Percentiles rank a stretch among this genome's conserved stretches.
Evolutionary conservation across 2,329 filamentous ascomycete species (phyloP).

Genomic region (Colletotrichum sp.): DNA sequence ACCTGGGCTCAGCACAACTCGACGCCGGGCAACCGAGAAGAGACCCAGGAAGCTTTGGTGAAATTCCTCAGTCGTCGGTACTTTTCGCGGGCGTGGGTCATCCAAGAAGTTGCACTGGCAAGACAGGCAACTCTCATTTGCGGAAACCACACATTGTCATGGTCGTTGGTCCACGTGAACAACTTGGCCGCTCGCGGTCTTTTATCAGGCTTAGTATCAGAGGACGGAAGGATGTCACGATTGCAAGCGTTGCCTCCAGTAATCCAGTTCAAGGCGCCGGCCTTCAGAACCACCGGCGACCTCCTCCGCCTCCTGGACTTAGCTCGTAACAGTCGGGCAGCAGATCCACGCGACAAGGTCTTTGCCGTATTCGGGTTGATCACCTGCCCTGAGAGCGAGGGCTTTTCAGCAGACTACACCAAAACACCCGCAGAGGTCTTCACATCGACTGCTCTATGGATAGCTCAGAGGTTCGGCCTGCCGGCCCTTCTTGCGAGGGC

Average conservation of each 20-base stretch:
- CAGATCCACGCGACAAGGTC: slow-evolving; percentile 29
- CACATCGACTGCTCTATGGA: not conserved
- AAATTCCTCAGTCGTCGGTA: not conserved
- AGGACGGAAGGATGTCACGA: not conserved
- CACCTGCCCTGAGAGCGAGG: slow-evolving; percentile 16
- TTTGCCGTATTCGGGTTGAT: slow-evolving; percentile 29
- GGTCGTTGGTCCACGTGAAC: not conserved
- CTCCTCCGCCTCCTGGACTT: not conserved
- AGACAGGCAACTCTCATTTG: not conserved
- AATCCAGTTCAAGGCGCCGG: not conserved
- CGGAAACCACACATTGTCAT: not conserved
- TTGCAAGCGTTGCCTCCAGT: not conserved
- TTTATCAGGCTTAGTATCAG: rapidly evolving
- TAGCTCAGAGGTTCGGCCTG: not conserved
- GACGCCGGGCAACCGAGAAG: not conserved
- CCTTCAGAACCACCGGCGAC: not conserved
- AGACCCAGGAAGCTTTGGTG: not conserved
- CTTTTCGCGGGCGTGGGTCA: slow-evolving; percentile 17
- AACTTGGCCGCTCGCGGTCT: not conserved
- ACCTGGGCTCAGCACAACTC: not conserved
- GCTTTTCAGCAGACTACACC: slow-evolving; percentile 24
- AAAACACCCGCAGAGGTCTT: not conserved
- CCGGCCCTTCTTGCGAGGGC: not conserved
- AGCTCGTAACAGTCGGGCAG: slow-evolving; percentile 5
- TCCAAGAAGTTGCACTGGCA: slow-evolving; percentile 32